Conservation (phyloP, 139 green algal species). For the Desmodesmus armatus region DNA sequence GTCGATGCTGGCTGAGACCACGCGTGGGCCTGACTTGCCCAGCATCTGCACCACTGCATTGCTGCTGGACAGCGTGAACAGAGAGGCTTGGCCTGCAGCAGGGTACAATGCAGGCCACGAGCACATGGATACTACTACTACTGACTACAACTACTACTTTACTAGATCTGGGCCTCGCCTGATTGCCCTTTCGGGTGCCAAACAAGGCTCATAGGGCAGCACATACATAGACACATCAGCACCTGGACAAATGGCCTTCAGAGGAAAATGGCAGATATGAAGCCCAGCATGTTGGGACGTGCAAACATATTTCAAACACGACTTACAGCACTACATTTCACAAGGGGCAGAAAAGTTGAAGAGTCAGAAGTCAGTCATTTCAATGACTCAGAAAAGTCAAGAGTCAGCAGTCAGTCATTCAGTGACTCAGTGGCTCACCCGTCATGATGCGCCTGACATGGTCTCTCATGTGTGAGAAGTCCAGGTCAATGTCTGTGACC, state of each 20-base stretch:
- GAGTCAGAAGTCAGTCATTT: no score
- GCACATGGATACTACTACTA: neutral
- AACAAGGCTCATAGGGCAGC: neutral
- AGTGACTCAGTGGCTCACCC: no score
- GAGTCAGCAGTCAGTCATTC: no score
- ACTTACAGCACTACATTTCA: no score
- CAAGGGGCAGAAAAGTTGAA: no score
- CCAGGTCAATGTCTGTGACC: constrained; percentile 87
- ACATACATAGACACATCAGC: neutral
- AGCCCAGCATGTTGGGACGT: no score
- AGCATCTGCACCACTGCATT: constrained; percentile 90
- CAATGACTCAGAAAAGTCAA: no score
- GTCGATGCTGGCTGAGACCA: constrained; percentile 80
- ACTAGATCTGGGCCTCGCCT: neutral
- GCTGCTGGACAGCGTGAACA: constrained; percentile 83
- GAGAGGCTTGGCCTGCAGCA: constrained; percentile 78
- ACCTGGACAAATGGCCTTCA: no score
- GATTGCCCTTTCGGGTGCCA: no score
- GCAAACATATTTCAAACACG: no score
- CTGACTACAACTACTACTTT: neutral
- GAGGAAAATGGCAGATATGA: no score
- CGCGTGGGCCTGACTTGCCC: constrained; percentile 71
- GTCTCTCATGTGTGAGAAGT: constrained; percentile 93
- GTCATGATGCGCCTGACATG: constrained; percentile 86
- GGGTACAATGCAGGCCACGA: no score